Evolutionary conservation across 169 alveolate genomes (phyloP).

Genomic region (Cyclospora cayetanensis): DNA sequence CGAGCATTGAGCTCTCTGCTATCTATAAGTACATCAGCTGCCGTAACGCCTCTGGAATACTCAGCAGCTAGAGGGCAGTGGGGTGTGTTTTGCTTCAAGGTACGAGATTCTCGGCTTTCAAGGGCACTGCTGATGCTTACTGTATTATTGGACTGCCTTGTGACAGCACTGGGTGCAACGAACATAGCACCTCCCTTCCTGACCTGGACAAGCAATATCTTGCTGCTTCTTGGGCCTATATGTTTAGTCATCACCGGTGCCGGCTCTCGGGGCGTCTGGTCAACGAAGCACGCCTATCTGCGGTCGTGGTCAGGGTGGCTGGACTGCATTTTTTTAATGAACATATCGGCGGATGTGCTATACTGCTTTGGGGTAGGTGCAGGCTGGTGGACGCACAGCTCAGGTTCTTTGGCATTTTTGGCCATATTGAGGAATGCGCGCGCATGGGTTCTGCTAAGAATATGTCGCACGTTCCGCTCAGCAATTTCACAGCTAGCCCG

Average conservation of each 20-base stretch:
- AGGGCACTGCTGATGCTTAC: slow-evolving; percentile 17
- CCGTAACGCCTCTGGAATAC: not conserved
- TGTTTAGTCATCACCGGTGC: slow-evolving; percentile 20
- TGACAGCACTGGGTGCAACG: slow-evolving; percentile 10
- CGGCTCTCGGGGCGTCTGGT: slow-evolving; percentile 45
- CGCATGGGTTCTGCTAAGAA: slow-evolving; percentile 41
- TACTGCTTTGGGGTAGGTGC: slow-evolving; percentile 28
- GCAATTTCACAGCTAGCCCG: not conserved
- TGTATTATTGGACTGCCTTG: slow-evolving; percentile 47
- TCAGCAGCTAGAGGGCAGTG: slow-evolving; percentile 50
- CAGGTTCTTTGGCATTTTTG: not conserved
- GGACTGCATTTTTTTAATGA: not conserved
- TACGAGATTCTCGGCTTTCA: slow-evolving; percentile 28
- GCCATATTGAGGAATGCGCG: slow-evolving; percentile 38
- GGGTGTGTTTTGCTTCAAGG: slow-evolving; percentile 53
- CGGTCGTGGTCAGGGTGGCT: slow-evolving; percentile 61
- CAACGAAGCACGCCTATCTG: slow-evolving; percentile 18
- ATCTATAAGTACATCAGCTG: slow-evolving; percentile 20
- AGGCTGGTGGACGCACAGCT: slow-evolving; percentile 53
- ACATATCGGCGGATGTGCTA: slow-evolving; percentile 12
- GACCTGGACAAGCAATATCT: not conserved
- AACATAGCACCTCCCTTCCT: not conserved
- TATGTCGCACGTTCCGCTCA: slow-evolving; percentile 52
- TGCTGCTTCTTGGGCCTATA: slow-evolving; percentile 4
- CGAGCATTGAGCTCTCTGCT: slow-evolving; percentile 51